Conservation (phyloP, 2,329 filamentous ascomycete species). For the Cladosporium halotolerans region DNA sequence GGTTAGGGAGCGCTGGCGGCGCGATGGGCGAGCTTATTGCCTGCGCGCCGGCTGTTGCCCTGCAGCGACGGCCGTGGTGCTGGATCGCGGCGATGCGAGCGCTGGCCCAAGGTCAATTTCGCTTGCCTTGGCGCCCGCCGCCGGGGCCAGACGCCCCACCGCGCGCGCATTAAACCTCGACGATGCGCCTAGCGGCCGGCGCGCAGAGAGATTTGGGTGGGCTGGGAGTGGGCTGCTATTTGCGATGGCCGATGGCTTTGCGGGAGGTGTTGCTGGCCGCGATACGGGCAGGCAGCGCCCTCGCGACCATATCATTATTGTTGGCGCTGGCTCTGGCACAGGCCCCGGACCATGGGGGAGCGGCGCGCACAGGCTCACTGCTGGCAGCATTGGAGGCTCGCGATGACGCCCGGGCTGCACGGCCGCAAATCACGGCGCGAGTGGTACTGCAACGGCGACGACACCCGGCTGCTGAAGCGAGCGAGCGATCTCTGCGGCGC, state of each 20-base stretch:
- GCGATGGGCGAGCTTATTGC: not conserved
- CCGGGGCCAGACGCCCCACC: conserved; percentile 2
- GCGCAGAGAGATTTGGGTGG: conserved; percentile 8
- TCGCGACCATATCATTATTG: not conserved
- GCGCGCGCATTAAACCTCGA: conserved; percentile 1
- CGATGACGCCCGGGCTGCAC: not conserved
- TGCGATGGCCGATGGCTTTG: not conserved
- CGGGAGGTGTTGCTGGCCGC: conserved; percentile 2
- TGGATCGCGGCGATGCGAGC: not conserved
- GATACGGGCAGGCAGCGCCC: conserved; percentile 2
- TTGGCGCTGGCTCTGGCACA: not conserved
- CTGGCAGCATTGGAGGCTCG: too few species aligned
- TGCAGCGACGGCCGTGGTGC: conserved; percentile 1
- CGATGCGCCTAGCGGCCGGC: conserved; percentile 7
- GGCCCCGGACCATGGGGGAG: not conserved
- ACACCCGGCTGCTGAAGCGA: not conserved
- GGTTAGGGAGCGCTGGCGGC: not conserved
- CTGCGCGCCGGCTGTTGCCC: conserved; percentile 9
- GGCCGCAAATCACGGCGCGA: conserved; percentile 2
- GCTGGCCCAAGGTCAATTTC: conserved; percentile 2
- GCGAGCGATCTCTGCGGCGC: not conserved
- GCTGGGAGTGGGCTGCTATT: conserved; percentile 12
- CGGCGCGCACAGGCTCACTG: not conserved
- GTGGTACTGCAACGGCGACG: not conserved
- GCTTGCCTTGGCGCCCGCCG: conserved; percentile 7